These are phyloP conservation scores for Geotrichum aggregatum DNA, from an alignment of 1,139 yeast genomes.

Conservation along the genomic window DNA sequence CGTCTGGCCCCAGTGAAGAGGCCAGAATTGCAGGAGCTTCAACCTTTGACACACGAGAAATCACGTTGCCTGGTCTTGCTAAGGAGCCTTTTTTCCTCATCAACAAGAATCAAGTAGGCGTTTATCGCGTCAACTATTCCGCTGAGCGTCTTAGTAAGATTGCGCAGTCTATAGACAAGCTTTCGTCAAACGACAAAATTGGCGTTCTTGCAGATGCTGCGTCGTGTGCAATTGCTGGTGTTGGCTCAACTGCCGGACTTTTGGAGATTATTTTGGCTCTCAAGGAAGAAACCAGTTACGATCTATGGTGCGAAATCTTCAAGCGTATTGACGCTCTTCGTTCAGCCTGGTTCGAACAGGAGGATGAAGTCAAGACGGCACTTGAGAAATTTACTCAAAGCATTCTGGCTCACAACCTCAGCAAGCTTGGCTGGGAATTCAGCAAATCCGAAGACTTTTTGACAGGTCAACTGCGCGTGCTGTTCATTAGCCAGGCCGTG, in stretches of 20 bases:
- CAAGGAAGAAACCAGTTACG: slow-evolving; percentile 50
- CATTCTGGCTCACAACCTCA: slow-evolving; percentile 46
- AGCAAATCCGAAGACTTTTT: slow-evolving; percentile 44
- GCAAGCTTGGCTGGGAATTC: slow-evolving; percentile 41
- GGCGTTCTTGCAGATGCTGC: slow-evolving; percentile 59
- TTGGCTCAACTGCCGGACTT: slow-evolving; percentile 49
- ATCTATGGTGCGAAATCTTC: slow-evolving; percentile 62
- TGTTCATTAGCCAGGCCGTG: slow-evolving; percentile 53
- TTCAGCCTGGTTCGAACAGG: slow-evolving; percentile 48
- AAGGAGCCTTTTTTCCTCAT: slow-evolving; percentile 58
- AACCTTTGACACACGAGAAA: slow-evolving; percentile 28
- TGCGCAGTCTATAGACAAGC: slow-evolving; percentile 42
- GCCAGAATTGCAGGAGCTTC: slow-evolving; percentile 23
- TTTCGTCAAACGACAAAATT: slow-evolving; percentile 58
- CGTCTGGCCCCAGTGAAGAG: slow-evolving; percentile 37
- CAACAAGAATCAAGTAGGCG: slow-evolving; percentile 60
- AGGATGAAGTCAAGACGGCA: slow-evolving; percentile 38
- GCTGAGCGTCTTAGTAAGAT: slow-evolving; percentile 42
- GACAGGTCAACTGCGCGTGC: slow-evolving; percentile 50
- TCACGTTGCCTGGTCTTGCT: slow-evolving; percentile 30
- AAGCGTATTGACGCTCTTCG: slow-evolving; percentile 45
- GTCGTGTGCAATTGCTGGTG: slow-evolving; percentile 60
- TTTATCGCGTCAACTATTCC: slow-evolving; percentile 64
- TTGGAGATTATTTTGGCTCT: slow-evolving; percentile 45
- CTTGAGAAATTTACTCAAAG: slow-evolving; percentile 43